Evolutionary conservation across 176 grass and related monocot genomes (phyloP), one percentile per base, ranked within the genome.

Genomic region (Rhynchospora pubera): DNA sequence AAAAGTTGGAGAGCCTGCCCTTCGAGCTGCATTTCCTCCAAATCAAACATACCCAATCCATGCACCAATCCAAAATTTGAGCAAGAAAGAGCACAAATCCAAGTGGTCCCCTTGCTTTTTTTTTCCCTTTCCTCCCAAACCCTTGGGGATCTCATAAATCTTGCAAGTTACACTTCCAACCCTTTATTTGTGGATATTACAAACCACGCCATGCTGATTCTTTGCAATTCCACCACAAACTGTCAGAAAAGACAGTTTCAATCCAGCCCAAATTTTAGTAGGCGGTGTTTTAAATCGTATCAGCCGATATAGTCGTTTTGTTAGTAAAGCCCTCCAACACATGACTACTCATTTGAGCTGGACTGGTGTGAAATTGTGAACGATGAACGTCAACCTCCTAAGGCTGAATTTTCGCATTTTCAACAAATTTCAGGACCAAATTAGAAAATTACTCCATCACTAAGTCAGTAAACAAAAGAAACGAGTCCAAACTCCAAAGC

Each of bases 21-120:
- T 81, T 81, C 14, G 79, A 81, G 60, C 60, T 65, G 60, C 30
- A 81, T 26, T 65, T 65, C 6, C 79, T 63, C 79, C 79, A 81
- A 65, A 81, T 24, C 78, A 80, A 81, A 64, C 57, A 61, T 77
- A 16, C 21, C 72, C 19, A 53, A 28, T 77, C 44, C 72, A 77
- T 51, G 34, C 19, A 79, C 53, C 77, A 79, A 80, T 82, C 79
- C 19, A 64, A 62, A 82, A 51, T 24, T 48, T 82, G 57, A 82
- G 57, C 59, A 81, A 65, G 59, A 66, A n/a, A 65, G 44, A 47
- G 66, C 79, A 50, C 44, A 51, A 26, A 57, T 11, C 53, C 1
- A 43, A 79, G 19, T 79, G 51, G 16, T 57, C 51, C 78, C 26
- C 78, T 45, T 63, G 78, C 56, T 62, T 73, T 51, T 50, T 19